Evolutionary conservation across 2,329 filamentous ascomycete genomes (phyloP), one percentile per base, ranked within the genome.

Genomic region (Pestalotiopsis sp.): DNA sequence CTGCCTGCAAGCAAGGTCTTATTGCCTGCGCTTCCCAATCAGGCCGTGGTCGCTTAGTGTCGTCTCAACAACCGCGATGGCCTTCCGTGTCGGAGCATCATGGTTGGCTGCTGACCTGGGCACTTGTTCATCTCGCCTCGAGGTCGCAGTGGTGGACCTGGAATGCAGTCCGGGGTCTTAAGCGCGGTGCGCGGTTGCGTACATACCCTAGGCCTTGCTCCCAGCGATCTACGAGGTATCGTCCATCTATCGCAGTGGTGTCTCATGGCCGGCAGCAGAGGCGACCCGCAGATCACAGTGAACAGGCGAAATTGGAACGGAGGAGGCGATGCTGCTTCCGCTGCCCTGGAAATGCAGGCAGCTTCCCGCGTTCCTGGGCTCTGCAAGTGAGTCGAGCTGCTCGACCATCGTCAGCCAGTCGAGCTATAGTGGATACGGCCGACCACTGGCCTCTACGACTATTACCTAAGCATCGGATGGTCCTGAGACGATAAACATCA

Each of bases 101-200:
- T 77, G 75, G 72, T 78, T 78, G 77, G 77, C 67, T 72, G n/a
- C 27, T 41, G 59, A 68, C 60, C 63, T 60, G 36, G 31, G 41
- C 17, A 20, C 70, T 69, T 13, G 14, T 49, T 66, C 63, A 66
- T 66, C 63, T 66, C 63, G 63, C 45, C 68, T 69, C 56, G n/a
- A 20, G 14, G 9, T 17, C 12, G 31, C 17, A 20, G 23, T 20
- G 27, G 73, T 74, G 73, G 71, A 68, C 31, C 31, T 36, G 6
- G 31, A 36, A 36, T 36, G 31, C 31, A 45, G 67, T 49, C 68
- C 69, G 66, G 72, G 70, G 68, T 62, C 63, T 70, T 77, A 78
- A 76, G 75, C 77, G 76, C 77, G 74, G 74, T 69, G 66, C 75
- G 75, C 75, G 74, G 69, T 63, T 69, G 31, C 31, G 31, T 36